Evolutionary conservation across 805 yeast genomes (phyloP), one percentile per base, ranked within the genome.

Genomic region (Ogataea allantospora): DNA sequence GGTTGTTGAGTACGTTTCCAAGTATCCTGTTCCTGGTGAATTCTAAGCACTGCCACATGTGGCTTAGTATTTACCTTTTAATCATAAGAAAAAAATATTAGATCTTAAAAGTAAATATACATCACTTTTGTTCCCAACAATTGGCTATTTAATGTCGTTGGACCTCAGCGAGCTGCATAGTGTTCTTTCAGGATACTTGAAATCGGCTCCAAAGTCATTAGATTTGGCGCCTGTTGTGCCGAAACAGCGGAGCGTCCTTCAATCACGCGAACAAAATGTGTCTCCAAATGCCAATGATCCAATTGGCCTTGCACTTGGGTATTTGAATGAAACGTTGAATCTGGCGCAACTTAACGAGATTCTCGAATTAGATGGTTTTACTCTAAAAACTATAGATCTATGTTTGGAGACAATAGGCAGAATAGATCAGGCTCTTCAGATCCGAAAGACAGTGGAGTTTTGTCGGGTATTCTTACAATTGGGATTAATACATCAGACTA

Each of bases 1-100:
- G 57, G 86, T 88, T 39, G 68, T 78, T 31, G 66, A 66, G 15
- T 88, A 91, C 87, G 91, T 75, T 33, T 72, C 80, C 25, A 57
- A 74, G 45, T 88, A 70, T 68, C 95, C 96, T 18, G 95, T 88
- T 46, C 97, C 97, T 36, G 95, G 95, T 53, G 95, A 84, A 42
- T 57, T 71, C 18, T 66, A 55, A 47, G 21, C 38, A 17, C 19
- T 30, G 30, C 37, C 31, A 26, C 37, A 26, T 33, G 35, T 26
- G 40, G 40, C 40, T 24, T 27, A 25, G 40, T 36, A 36, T 36
- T 36, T 36, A 36, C 35, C 26, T 26, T 21, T 21, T 9, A 21
- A 9, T 21, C 8, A 21, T 10, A 21, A 14, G 12, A 22, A 25
- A 13, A 16, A 30, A 38, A 27, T 11, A 10, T 9, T 27, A 16